These are phyloP conservation scores for Colletotrichum cereale DNA, from an alignment of 2,329 filamentous ascomycete species.

Conservation along the genomic window DNA sequence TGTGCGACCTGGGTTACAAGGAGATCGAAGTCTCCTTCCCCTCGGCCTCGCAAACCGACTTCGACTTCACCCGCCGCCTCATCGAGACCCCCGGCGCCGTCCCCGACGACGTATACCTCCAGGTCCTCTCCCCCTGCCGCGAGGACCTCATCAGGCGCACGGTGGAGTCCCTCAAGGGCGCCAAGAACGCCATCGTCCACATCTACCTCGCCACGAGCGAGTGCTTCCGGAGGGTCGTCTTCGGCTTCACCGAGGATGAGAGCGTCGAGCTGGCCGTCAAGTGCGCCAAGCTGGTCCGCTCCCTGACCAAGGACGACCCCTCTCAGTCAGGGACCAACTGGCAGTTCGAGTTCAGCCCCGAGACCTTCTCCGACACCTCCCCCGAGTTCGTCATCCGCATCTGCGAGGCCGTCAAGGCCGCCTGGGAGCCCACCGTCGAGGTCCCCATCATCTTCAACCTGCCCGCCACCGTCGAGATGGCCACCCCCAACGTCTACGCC, in stretches of 20 bases:
- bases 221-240: conserved; percentile 93
- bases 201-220: conserved; percentile 97
- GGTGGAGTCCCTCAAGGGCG: conserved; percentile 87
- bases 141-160: conserved; percentile 91
- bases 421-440: conserved; percentile 77
- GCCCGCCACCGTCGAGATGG: conserved; percentile 94
- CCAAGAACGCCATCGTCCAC: conserved; percentile 94
- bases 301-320: conserved; percentile 86
- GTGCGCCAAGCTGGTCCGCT: conserved; percentile 88
- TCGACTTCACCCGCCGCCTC: conserved; percentile 90
- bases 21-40: conserved; percentile 98
- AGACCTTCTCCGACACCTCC: conserved; percentile 91
- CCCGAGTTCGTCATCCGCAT: conserved; percentile 86
- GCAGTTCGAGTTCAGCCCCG: conserved; percentile 87
- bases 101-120: conserved; percentile 90
- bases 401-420: conserved; percentile 93
- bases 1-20: conserved; percentile 92
- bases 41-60: conserved; percentile 94
- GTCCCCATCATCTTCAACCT: conserved; percentile 96
- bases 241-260: conserved; percentile 87
- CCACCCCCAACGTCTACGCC: conserved; percentile 94
- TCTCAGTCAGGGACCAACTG: conserved; percentile 71
- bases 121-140: conserved; percentile 92
- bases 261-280: conserved; percentile 84
- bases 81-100: conserved; percentile 86